Conservation (phyloP, 2,329 filamentous ascomycete species). For the Colletotrichum lentis region DNA sequence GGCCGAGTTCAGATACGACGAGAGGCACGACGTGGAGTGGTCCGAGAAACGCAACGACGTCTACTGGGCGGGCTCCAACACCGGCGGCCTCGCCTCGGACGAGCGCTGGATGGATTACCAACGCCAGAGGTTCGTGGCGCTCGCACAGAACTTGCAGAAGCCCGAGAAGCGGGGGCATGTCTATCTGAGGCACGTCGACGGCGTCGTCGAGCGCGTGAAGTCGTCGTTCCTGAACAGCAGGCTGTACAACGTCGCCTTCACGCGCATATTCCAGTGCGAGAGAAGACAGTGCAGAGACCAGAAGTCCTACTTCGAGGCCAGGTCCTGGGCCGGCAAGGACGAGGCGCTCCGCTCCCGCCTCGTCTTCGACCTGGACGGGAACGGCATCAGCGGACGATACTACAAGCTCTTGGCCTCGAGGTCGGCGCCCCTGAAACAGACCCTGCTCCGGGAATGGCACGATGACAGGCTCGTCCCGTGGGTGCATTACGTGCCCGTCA, state of each 20-base stretch:
- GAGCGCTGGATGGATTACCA: conserved; percentile 55
- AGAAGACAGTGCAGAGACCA: conserved; percentile 49
- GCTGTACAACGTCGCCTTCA: conserved; percentile 56
- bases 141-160: conserved; percentile 46
- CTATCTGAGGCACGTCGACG: conserved; percentile 46
- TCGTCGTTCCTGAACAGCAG: conserved; percentile 49
- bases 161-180: conserved; percentile 41
- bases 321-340: conserved; percentile 47
- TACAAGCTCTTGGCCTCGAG: conserved; percentile 59
- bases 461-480: conserved; percentile 64
- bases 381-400: conserved; percentile 63
- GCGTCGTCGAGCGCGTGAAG: conserved; percentile 34
- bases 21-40: conserved; percentile 55
- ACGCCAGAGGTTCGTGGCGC: conserved; percentile 55
- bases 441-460: conserved; percentile 65
- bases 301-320: conserved; percentile 44
- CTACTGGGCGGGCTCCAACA: conserved; percentile 67
- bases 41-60: conserved; percentile 58
- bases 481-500: conserved; percentile 65
- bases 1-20: conserved; percentile 53
- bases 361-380: conserved; percentile 64
- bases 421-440: conserved; percentile 60
- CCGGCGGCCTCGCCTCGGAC: conserved; percentile 54
- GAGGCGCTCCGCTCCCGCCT: conserved; percentile 51
- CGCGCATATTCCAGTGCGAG: conserved; percentile 56